phyloP scores from a whole-genome alignment of 2,329 filamentous ascomycete species.

The Colletotrichum endophyticum region DNA sequence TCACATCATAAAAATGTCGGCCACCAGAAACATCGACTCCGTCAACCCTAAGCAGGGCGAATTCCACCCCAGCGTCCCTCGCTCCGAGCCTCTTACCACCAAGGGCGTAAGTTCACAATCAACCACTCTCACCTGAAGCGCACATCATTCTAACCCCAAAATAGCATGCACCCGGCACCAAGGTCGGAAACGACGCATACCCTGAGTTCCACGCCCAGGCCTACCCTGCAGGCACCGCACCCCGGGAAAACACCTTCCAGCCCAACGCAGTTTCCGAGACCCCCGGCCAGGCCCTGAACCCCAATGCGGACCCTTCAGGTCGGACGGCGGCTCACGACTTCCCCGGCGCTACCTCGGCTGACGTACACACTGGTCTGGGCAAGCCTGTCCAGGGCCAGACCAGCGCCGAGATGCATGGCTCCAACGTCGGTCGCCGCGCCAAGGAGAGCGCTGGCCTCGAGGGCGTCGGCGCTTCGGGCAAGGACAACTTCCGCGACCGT shows the following conservation, averaged over 20 bases:
- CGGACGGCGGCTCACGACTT: slow-evolving; percentile 40
- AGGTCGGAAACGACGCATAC: slow-evolving; percentile 61
- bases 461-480: slow-evolving; percentile 37
- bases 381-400: slow-evolving; percentile 49
- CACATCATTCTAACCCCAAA: slow-evolving; percentile 15
- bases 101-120: slow-evolving; percentile 54
- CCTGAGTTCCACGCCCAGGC: slow-evolving; percentile 70
- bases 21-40: slow-evolving; percentile 53
- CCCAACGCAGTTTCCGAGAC: slow-evolving; percentile 41
- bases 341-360: slow-evolving; percentile 47
- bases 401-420: slow-evolving; percentile 43
- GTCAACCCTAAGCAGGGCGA: slow-evolving; percentile 56
- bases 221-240: slow-evolving; percentile 67
- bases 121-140: background rate
- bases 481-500: slow-evolving; percentile 31
- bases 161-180: slow-evolving; percentile 68
- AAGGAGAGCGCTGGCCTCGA: slow-evolving; percentile 42
- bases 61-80: slow-evolving; percentile 56
- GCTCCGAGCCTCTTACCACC: slow-evolving; percentile 56
- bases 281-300: slow-evolving; percentile 36
- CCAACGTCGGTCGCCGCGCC: slow-evolving; percentile 30
- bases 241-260: slow-evolving; percentile 44
- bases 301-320: slow-evolving; percentile 29
- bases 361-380: slow-evolving; percentile 48
- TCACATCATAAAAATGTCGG: slow-evolving; percentile 39